Evolutionary conservation across 495 filamentous ascomycete species (phyloP).

Genomic region (Neurospora sp.): DNA sequence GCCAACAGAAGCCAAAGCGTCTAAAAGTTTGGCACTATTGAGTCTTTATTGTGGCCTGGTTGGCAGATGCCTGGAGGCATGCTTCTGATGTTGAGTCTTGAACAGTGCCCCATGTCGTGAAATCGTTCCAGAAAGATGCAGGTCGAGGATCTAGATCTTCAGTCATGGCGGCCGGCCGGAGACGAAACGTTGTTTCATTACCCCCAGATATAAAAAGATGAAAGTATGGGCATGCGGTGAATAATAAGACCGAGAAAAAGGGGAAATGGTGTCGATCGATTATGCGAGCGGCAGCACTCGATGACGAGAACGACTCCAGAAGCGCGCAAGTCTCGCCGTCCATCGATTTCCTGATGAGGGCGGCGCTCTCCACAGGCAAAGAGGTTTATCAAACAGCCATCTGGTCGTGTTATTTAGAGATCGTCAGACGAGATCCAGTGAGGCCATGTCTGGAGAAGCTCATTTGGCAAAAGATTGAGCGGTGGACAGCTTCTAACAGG

Average conservation of each 20-base stretch:
- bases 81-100: background rate
- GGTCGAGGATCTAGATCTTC: background rate
- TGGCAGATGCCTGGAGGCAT: background rate
- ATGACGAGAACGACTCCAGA: background rate
- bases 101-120: background rate
- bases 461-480: constrained; percentile 3
- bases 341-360: background rate
- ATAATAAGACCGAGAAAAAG: background rate
- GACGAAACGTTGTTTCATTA: background rate
- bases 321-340: background rate
- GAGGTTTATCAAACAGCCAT: background rate
- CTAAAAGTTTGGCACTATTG: background rate
- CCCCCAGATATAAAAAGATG: background rate
- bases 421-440: constrained; percentile 3
- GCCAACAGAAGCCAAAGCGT: background rate
- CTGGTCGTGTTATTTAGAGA: background rate
- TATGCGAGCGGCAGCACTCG: background rate
- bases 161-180: background rate
- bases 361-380: background rate
- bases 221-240: background rate
- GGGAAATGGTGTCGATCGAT: background rate
- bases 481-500: background rate
- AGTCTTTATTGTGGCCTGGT: background rate
- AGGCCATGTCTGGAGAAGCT: constrained; percentile 2
- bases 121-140: background rate